Percentiles rank a stretch among this genome's conserved stretches.
phyloP scores from a whole-genome alignment of 2,329 filamentous ascomycete species.

The Apiospora kogelbergensis region DNA sequence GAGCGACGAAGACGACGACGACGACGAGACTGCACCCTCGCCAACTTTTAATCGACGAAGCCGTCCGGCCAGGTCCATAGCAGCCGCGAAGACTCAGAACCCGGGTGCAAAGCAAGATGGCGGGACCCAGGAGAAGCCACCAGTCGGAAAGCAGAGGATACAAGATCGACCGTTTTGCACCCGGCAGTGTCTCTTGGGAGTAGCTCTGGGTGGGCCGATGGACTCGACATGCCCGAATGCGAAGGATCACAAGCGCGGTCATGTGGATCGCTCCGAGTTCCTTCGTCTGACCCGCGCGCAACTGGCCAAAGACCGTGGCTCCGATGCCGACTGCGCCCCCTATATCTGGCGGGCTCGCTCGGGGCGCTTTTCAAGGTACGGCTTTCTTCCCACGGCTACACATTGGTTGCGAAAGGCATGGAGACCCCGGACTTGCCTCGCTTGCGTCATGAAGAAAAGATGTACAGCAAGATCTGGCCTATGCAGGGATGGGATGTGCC shows the following conservation, averaged over 20 bases:
- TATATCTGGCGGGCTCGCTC: slow-evolving; percentile 28
- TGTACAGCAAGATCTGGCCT: slow-evolving; percentile 30
- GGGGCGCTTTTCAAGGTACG: slow-evolving; percentile 39
- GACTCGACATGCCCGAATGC: slow-evolving; percentile 32
- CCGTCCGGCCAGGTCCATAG: neutral
- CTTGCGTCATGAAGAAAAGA: slow-evolving; percentile 29
- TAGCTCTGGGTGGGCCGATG: slow-evolving; percentile 47
- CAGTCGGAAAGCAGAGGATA: slow-evolving; percentile 12
- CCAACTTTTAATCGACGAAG: slow-evolving; percentile 10
- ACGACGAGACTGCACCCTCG: slow-evolving; percentile 12
- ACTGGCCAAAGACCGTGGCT: slow-evolving; percentile 30
- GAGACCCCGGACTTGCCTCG: slow-evolving; percentile 21
- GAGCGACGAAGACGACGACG: neutral
- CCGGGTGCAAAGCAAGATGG: neutral
- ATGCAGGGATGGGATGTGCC: slow-evolving; percentile 36
- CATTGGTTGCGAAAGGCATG: slow-evolving; percentile 39
- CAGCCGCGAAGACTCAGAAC: neutral
- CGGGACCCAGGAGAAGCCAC: neutral
- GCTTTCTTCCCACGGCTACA: slow-evolving; percentile 36
- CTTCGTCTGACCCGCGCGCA: slow-evolving; percentile 26
- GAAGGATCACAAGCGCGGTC: slow-evolving; percentile 21
- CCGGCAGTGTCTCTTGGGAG: slow-evolving; percentile 36
- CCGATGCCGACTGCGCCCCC: slow-evolving; percentile 29
- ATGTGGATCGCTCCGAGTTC: slow-evolving; percentile 29
- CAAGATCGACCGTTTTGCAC: slow-evolving; percentile 19